A percentile compares a stretch with the other conserved stretches of the same genome.
phyloP scores from a whole-genome alignment of 495 filamentous ascomycete genomes.

The Cetradonia linearis region DNA sequence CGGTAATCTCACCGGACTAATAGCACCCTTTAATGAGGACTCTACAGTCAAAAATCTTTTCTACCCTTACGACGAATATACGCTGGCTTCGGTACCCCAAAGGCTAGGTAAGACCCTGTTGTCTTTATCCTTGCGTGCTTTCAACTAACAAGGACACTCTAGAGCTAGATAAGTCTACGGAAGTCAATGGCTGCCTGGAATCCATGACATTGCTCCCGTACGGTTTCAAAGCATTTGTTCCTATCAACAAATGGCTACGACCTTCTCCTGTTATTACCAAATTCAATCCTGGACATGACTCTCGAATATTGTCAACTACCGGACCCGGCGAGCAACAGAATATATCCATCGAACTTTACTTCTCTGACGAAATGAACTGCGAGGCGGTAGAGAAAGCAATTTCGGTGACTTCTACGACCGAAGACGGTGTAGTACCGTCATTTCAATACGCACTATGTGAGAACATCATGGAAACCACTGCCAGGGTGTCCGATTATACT shows the following conservation, averaged over 20 bases:
- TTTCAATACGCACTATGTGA: conserved; percentile 29
- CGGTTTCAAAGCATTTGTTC: conserved; percentile 25
- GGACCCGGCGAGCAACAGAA: conserved; percentile 26
- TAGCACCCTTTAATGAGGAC: conserved; percentile 35
- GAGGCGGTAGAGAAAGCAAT: conserved; percentile 35
- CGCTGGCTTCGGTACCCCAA: conserved; percentile 25
- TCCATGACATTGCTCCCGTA: conserved; percentile 18
- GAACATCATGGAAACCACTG: conserved; percentile 17
- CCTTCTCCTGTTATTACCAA: conserved; percentile 25
- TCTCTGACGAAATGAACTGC: conserved; percentile 50
- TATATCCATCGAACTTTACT: conserved; percentile 39
- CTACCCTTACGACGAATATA: conserved; percentile 42
- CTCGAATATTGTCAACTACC: conserved; percentile 20
- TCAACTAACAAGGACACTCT: conserved; percentile 14
- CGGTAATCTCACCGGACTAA: conserved; percentile 30
- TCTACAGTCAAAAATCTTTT: conserved; percentile 41
- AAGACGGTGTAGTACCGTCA: conserved; percentile 23
- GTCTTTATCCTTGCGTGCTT: neutral
- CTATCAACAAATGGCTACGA: conserved; percentile 23
- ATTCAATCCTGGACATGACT: conserved; percentile 25
- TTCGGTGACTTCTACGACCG: conserved; percentile 37
- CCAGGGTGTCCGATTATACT: conserved; percentile 26
- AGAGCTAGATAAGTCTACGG: conserved; percentile 15
- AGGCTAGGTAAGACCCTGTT: neutral
- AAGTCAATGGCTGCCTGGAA: conserved; percentile 23